phyloP scores from a whole-genome alignment of 2,329 filamentous ascomycete genomes.

The Coleophoma cylindrospora region DNA sequence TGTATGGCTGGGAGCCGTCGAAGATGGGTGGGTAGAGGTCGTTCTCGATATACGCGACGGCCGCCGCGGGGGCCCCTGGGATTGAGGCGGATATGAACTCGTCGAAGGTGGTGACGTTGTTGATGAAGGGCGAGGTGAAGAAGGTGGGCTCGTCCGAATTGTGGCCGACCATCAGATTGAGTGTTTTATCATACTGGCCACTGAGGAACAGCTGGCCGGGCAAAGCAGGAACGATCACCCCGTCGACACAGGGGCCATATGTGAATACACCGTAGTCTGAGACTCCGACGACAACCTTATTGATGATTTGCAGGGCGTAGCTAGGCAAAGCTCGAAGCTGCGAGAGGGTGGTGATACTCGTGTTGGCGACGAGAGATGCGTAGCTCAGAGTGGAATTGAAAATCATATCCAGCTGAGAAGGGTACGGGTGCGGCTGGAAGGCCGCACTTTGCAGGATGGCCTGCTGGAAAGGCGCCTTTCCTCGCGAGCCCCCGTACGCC shows the following conservation, averaged over 20 bases:
- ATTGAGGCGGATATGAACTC: slow-evolving; percentile 8
- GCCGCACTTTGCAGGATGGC: slow-evolving; percentile 16
- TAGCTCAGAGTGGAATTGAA: slow-evolving; percentile 8
- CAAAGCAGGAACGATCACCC: slow-evolving; percentile 37
- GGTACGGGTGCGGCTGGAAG: slow-evolving; percentile 31
- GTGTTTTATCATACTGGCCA: slow-evolving; percentile 35
- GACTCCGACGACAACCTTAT: slow-evolving; percentile 4
- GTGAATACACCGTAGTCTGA: slow-evolving; percentile 9
- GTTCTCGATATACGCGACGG: slow-evolving; percentile 34
- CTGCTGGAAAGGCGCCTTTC: slow-evolving; percentile 34
- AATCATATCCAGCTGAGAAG: neutral
- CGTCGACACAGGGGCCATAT: slow-evolving; percentile 42
- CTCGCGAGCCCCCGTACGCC: slow-evolving; percentile 36
- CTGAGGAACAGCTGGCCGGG: slow-evolving; percentile 37
- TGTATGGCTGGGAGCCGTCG: slow-evolving; percentile 38
- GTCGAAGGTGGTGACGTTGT: slow-evolving; percentile 8
- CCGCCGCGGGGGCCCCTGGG: slow-evolving; percentile 14
- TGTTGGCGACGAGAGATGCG: slow-evolving; percentile 1
- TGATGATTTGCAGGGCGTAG: slow-evolving; percentile 4
- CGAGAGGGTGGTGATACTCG: slow-evolving; percentile 8
- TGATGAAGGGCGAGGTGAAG: slow-evolving; percentile 30
- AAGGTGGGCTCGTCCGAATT: slow-evolving; percentile 34
- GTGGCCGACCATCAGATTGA: slow-evolving; percentile 41
- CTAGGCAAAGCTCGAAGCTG: slow-evolving; percentile 8
- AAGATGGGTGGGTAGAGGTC: slow-evolving; percentile 45